Evolutionary conservation across 2,329 filamentous ascomycete genomes (phyloP).

Genomic region (Penicillium carneum): DNA sequence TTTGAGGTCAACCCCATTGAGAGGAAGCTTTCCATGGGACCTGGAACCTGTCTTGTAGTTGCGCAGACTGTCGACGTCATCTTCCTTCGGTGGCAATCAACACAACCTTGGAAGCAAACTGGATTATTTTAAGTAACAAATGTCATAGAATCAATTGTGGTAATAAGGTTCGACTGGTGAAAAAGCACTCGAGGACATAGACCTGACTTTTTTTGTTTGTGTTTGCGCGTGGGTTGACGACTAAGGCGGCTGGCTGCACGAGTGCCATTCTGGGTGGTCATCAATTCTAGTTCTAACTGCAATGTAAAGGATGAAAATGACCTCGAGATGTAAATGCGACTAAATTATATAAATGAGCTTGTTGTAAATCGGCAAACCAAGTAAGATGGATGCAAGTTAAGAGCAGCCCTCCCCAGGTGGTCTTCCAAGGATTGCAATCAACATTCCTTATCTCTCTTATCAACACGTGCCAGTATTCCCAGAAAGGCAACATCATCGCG

Average conservation of each 20-base stretch:
- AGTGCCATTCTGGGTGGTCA: background rate
- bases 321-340: background rate
- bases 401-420: background rate
- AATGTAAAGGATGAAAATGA: too few relatives aligned
- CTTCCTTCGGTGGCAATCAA: slow-evolving; percentile 6
- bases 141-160: background rate
- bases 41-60: background rate
- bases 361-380: background rate
- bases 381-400: background rate
- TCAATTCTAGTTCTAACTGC: background rate
- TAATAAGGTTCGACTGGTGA: background rate
- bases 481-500: slow-evolving; percentile 31
- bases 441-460: background rate
- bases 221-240: background rate
- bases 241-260: background rate
- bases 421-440: too few relatives aligned
- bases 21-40: background rate
- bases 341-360: background rate
- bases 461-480: slow-evolving; percentile 24
- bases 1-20: background rate
- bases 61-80: slow-evolving; percentile 13
- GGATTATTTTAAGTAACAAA: background rate
- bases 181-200: background rate
- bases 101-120: background rate
- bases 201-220: background rate